These are phyloP conservation scores for Stygiomarasmius scandens DNA, from an alignment of 1,284 basidiomycete species.

Conservation along the genomic window DNA sequence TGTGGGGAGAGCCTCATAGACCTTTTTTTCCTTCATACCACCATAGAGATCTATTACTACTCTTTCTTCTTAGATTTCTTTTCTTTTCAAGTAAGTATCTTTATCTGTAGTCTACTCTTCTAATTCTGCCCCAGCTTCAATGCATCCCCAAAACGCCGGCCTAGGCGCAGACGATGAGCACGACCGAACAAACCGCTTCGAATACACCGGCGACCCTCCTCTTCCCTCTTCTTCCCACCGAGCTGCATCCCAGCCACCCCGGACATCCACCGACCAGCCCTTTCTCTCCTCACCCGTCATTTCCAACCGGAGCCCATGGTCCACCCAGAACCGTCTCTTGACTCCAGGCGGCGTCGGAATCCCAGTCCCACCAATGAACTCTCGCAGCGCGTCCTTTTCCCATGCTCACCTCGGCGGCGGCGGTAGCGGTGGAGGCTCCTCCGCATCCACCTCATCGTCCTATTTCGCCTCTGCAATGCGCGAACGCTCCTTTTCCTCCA, in stretches of 20 bases:
- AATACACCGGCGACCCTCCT: conserved; percentile 21
- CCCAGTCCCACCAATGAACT: conserved; percentile 46
- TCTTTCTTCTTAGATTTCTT: no score
- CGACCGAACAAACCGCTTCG: conserved; percentile 16
- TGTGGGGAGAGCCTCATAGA: no score
- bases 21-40: no score
- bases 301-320: conserved; percentile 49
- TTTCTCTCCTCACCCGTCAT: conserved; percentile 54
- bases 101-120: no score
- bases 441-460: conserved; percentile 34
- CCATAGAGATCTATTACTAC: no score
- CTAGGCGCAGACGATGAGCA: neutral
- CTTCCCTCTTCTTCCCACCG: conserved; percentile 56
- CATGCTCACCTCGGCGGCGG: conserved; percentile 1
- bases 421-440: conserved; percentile 22
- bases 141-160: neutral
- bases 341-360: conserved; percentile 18
- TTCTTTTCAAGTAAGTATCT: no score
- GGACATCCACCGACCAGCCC: conserved; percentile 43
- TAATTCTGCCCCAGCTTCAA: no score
- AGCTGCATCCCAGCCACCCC: conserved; percentile 70
- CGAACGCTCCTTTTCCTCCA: conserved; percentile 62
- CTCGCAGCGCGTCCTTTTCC: conserved; percentile 69
- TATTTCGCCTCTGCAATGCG: conserved; percentile 66
- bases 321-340: conserved; percentile 40